phyloP scores from a whole-genome alignment of 2,329 filamentous ascomycete species.

The Uncinocarpus reesii region DNA sequence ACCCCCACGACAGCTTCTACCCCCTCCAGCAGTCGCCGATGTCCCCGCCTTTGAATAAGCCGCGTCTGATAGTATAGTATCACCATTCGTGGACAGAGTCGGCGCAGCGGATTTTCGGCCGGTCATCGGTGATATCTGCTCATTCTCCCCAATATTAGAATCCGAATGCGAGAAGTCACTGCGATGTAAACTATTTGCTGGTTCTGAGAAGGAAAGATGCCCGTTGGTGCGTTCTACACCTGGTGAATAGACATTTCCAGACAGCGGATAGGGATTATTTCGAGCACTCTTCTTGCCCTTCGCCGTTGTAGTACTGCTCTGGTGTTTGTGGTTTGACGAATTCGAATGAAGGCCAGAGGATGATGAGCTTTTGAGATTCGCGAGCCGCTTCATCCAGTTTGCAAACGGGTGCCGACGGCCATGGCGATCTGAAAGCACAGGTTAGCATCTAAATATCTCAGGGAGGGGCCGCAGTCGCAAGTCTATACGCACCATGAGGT shows the following conservation, averaged over 20 bases:
- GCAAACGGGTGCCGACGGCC: conserved; percentile 76
- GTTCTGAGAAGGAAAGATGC: conserved; percentile 42
- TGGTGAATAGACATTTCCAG: conserved; percentile 47
- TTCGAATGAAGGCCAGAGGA: conserved; percentile 31
- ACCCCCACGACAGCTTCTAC: conserved; percentile 53
- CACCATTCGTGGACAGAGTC: conserved; percentile 73
- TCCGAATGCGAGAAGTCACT: conserved; percentile 48
- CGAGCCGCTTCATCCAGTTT: conserved; percentile 86
- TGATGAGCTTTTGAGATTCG: conserved; percentile 70
- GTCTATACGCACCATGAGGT: conserved; percentile 35
- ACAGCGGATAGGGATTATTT: conserved; percentile 89
- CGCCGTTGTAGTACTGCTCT: conserved; percentile 16
- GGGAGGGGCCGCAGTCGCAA: conserved; percentile 6
- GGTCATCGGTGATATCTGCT: conserved; percentile 46
- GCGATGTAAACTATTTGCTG: conserved; percentile 42
- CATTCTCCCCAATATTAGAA: conserved; percentile 52
- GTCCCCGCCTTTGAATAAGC: conserved; percentile 76
- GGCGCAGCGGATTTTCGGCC: conserved; percentile 65
- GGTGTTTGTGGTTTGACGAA: conserved; percentile 35
- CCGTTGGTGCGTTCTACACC: conserved; percentile 33
- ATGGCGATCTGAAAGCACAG: conserved; percentile 49
- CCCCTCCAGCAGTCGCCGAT: conserved; percentile 55
- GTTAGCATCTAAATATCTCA: conserved; percentile 11
- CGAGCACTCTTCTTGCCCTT: conserved; percentile 51
- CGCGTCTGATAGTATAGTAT: conserved; percentile 62